Evolutionary conservation across 352 stramenopile species (phyloP).

Genomic region (Phytophthora niederhauseri): DNA sequence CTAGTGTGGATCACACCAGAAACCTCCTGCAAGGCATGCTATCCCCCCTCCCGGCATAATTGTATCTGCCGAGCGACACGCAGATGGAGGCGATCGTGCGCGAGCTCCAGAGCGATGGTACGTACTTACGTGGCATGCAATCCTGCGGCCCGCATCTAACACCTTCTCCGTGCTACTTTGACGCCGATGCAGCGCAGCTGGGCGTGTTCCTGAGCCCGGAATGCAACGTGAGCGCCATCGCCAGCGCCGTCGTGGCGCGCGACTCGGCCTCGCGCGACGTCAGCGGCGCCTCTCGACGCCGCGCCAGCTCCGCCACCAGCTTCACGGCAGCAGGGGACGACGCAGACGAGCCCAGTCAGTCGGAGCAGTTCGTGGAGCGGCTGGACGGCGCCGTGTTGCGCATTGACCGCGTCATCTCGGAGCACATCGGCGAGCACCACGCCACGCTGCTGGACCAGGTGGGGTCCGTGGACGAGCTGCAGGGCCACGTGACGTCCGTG

Average conservation of each 20-base stretch:
- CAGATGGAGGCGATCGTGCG: constrained; percentile 71
- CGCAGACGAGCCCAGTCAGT: constrained; percentile 48
- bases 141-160: constrained; percentile 1
- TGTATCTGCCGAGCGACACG: constrained; percentile 18
- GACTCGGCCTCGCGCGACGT: constrained; percentile 53
- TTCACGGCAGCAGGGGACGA: constrained; percentile 24
- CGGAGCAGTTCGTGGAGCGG: constrained; percentile 75
- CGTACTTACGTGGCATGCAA: not conserved
- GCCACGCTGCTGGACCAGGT: constrained; percentile 71
- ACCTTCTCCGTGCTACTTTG: not conserved
- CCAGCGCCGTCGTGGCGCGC: constrained; percentile 72
- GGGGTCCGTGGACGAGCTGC: constrained; percentile 78
- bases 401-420: constrained; percentile 81
- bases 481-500: constrained; percentile 59
- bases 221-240: constrained; percentile 81
- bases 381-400: constrained; percentile 67
- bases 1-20: constrained; percentile 7
- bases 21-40: constrained; percentile 12
- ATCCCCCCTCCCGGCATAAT: constrained; percentile 28
- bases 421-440: constrained; percentile 82
- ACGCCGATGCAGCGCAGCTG: constrained; percentile 55
- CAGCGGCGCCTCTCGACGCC: constrained; percentile 24
- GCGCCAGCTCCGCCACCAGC: constrained; percentile 19
- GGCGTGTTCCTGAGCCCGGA: constrained; percentile 74
- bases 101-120: constrained; percentile 80